These are phyloP conservation scores for Reticulascus tulasneorum DNA, from an alignment of 2,329 filamentous ascomycete species.

Conservation along the genomic window DNA sequence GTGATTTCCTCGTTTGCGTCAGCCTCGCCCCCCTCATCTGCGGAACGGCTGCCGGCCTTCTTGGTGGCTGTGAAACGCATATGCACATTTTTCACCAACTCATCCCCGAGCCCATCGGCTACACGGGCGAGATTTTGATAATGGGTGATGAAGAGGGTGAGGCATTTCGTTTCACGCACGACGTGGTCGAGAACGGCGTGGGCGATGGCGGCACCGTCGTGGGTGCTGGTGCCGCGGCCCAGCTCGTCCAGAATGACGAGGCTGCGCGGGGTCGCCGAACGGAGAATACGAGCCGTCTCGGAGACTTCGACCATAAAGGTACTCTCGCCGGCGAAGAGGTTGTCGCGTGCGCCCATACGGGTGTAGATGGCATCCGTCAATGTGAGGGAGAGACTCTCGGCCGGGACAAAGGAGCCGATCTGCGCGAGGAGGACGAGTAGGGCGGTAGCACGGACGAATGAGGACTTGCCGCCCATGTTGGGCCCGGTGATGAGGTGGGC, in stretches of 20 bases:
- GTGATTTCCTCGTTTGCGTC: constrained; percentile 73
- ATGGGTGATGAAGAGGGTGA: constrained; percentile 96
- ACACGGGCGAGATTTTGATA: constrained; percentile 81
- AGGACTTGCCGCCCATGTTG: constrained; percentile 99
- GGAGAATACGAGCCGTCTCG: constrained; percentile 87
- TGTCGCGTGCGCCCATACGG: constrained; percentile 93
- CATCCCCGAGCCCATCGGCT: constrained; percentile 59
- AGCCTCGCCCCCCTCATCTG: constrained; percentile 3
- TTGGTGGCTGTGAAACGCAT: constrained; percentile 71
- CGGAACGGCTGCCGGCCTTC: constrained; percentile 3
- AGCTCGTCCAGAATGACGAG: constrained; percentile 94
- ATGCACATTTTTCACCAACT: constrained; percentile 77
- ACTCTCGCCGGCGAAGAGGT: constrained; percentile 88
- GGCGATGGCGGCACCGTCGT: constrained; percentile 94
- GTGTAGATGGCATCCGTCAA: constrained; percentile 91
- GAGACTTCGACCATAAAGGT: constrained; percentile 98
- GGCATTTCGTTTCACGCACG: constrained; percentile 66
- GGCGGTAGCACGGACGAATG: constrained; percentile 88
- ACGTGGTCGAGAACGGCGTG: constrained; percentile 86
- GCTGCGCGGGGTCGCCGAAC: constrained; percentile 77
- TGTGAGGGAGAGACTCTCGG: constrained; percentile 67
- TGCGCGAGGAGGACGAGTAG: constrained; percentile 92
- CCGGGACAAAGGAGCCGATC: constrained; percentile 90
- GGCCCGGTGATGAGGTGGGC: constrained; percentile 91
- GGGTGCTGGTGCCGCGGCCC: constrained; percentile 87